Evolutionary conservation across 2,329 filamentous ascomycete genomes (phyloP).

Genomic region (Colletotrichum gigasporum): DNA sequence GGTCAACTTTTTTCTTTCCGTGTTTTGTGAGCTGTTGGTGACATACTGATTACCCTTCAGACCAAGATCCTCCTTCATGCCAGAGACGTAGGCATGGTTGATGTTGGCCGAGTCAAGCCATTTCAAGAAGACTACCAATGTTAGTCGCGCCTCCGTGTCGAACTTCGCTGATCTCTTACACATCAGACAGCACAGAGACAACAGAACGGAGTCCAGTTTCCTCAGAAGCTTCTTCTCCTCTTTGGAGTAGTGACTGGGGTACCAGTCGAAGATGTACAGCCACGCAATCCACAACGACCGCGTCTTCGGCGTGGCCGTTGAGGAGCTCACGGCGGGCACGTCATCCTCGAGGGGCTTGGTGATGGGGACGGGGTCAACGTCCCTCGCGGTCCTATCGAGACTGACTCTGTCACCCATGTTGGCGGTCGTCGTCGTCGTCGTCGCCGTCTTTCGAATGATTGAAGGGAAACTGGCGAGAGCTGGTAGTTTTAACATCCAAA

Average conservation of each 20-base stretch:
- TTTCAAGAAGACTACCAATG: slow-evolving; percentile 42
- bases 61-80: slow-evolving; percentile 47
- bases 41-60: slow-evolving; percentile 41
- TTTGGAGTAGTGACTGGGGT: slow-evolving; percentile 42
- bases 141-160: too few species aligned
- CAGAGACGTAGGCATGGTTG: slow-evolving; percentile 47
- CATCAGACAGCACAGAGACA: slow-evolving; percentile 35
- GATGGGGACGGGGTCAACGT: neutral
- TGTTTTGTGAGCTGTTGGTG: neutral
- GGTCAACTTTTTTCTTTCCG: too few species aligned
- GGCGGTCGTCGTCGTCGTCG: too few species aligned
- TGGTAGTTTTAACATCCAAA: too few species aligned
- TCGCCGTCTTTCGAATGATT: too few species aligned
- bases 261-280: slow-evolving; percentile 40
- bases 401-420: too few species aligned
- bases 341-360: neutral
- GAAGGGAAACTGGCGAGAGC: too few species aligned
- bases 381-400: too few species aligned
- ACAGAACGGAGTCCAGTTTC: slow-evolving; percentile 41
- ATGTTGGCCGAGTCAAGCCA: slow-evolving; percentile 44
- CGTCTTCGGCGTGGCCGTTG: slow-evolving; percentile 31
- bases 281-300: slow-evolving; percentile 37
- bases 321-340: slow-evolving; percentile 35
- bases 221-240: slow-evolving; percentile 38
- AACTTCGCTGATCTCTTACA: too few species aligned